Evolutionary conservation across 306 rosid species (phyloP), one percentile per base, ranked within the genome.

Genomic region (Argentina anserina): DNA sequence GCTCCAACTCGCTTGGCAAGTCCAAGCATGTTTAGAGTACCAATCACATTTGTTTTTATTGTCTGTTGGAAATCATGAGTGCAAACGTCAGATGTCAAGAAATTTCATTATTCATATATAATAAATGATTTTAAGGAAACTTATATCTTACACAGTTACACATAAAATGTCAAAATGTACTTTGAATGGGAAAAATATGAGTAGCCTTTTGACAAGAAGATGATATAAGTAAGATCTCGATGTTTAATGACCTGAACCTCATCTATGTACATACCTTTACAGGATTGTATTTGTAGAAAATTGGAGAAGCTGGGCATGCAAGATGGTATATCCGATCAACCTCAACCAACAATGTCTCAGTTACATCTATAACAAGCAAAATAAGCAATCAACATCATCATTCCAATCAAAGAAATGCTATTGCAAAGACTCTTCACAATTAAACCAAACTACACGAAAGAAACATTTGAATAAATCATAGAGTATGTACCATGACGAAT

Each of bases 1-100:
- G 98, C 98, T 68, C 98, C 98, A 61, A 93, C 96, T 52, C 98
- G 92, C 84, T 93, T 93, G 40, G 98, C 98, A 70, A 93, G 98
- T 82, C 98, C 97, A 69, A 93, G 92, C 98, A 93, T 91, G 84
- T 93, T 93, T 83, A 93, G 79, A 6, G 98, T 93, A 75, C 98
- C 98, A 50, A 93, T 90, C 83, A 93, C 97, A 80, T 93, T 93
- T 69, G 97, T 93, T 90, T 93, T 93, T 73, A 89, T 91, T 21
- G 98, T 93, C 97, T 93, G 97, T 55, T 65, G 67, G 71, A 58
- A 47, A 76, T 78, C 70, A 82, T 43, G 66, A 59, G 68, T 37
- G 17, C 67, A 68, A 21, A 75, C 25, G 61, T 87, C 65, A 87
- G 69, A 80, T 37, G 60, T 59, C 50, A 71, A 53, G 4, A n/a